phyloP scores from a whole-genome alignment of 2,329 filamentous ascomycete species.

The Myriosclerotinia duriaeana region DNA sequence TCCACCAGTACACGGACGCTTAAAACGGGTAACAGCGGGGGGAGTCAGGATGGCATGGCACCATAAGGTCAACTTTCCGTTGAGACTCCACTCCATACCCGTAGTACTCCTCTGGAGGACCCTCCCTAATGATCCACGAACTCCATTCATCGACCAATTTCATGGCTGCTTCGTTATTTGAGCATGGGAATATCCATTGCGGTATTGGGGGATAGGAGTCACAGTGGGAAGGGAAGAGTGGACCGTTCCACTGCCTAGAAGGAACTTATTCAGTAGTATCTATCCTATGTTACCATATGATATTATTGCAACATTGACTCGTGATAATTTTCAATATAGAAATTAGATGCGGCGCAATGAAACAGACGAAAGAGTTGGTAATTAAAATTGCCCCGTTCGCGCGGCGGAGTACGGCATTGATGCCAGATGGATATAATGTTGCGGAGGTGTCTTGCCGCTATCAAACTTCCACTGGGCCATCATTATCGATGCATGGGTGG shows the following conservation, averaged over 20 bases:
- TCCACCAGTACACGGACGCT: neutral
- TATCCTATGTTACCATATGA: neutral
- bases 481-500: neutral
- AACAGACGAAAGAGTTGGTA: slow-evolving; percentile 6
- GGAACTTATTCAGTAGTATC: neutral
- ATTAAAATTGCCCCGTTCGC: neutral
- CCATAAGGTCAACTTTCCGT: neutral
- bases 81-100: neutral
- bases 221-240: slow-evolving; percentile 14
- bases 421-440: neutral
- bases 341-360: slow-evolving; percentile 4
- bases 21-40: neutral
- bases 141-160: neutral
- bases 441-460: slow-evolving; percentile 8
- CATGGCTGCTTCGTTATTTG: neutral
- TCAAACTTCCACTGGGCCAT: neutral
- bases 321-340: neutral
- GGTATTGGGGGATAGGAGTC: neutral
- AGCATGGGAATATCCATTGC: neutral
- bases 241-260: neutral
- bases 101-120: neutral
- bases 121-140: neutral
- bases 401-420: slow-evolving; percentile 1
- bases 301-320: slow-evolving; percentile 5
- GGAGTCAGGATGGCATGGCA: neutral